A percentile compares a stretch with the other conserved stretches of the same genome.
phyloP scores from a whole-genome alignment of 2,329 filamentous ascomycete genomes.

The Daldinia sp. region DNA sequence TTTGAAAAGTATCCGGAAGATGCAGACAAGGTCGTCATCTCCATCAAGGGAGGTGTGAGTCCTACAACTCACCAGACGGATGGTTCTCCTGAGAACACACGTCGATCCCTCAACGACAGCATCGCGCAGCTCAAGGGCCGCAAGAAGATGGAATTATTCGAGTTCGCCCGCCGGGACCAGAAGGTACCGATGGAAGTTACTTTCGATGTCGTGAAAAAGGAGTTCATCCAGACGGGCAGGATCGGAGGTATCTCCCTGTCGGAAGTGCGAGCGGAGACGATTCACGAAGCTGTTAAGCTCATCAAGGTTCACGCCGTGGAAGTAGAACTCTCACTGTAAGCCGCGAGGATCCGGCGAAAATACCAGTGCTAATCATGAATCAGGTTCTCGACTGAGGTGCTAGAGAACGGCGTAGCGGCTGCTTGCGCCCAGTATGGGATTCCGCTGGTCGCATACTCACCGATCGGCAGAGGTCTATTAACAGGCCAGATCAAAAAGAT shows the following conservation, averaged over 20 bases:
- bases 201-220: constrained; percentile 46
- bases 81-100: constrained; percentile 57
- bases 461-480: constrained; percentile 68
- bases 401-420: constrained; percentile 45
- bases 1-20: constrained; percentile 65
- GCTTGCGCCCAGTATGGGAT: constrained; percentile 71
- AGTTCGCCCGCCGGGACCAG: constrained; percentile 59
- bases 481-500: constrained; percentile 60
- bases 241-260: constrained; percentile 51
- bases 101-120: constrained; percentile 59
- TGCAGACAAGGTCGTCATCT: constrained; percentile 62
- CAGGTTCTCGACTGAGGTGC: constrained; percentile 41
- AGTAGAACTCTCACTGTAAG: constrained; percentile 50
- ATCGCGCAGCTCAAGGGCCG: constrained; percentile 52
- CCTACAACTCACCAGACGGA: constrained; percentile 48
- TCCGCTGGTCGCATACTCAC: constrained; percentile 76
- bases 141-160: constrained; percentile 62
- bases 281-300: constrained; percentile 48
- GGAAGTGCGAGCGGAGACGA: constrained; percentile 51
- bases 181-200: constrained; percentile 49
- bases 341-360: no score
- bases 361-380: constrained; percentile 16
- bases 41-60: constrained; percentile 60
- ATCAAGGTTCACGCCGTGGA: constrained; percentile 49
- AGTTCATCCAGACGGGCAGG: constrained; percentile 51